Conservation (phyloP, 352 stramenopile species). For the Phytopythium cucurbitacearum region DNA sequence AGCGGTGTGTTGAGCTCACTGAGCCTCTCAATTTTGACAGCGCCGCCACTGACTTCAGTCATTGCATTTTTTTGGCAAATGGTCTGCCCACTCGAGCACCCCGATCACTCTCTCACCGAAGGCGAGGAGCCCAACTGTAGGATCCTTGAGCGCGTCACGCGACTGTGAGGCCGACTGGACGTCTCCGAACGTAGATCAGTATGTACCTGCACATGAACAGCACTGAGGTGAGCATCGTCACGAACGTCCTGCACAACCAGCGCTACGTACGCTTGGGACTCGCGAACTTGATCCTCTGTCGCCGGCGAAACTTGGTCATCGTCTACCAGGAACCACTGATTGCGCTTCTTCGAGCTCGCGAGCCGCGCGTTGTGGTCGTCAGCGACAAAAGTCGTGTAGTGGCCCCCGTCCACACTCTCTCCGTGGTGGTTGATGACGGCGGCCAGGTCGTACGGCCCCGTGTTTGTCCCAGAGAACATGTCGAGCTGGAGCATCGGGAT, state of each 20-base stretch:
- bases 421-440: slow-evolving; percentile 68
- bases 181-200: slow-evolving; percentile 17
- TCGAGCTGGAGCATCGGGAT: slow-evolving; percentile 6
- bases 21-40: no score
- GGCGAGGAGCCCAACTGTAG: no score
- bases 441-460: slow-evolving; percentile 54
- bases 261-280: slow-evolving; percentile 52
- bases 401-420: slow-evolving; percentile 56
- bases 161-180: not conserved
- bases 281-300: slow-evolving; percentile 26
- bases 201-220: slow-evolving; percentile 15
- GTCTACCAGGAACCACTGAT: slow-evolving; percentile 61
- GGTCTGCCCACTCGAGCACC: no score
- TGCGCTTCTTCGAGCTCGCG: slow-evolving; percentile 4
- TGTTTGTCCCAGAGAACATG: not conserved
- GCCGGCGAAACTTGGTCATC: slow-evolving; percentile 42
- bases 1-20: no score
- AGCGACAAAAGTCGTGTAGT: slow-evolving; percentile 62
- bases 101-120: no score
- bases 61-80: no score
- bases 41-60: no score
- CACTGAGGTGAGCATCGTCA: not conserved
- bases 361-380: slow-evolving; percentile 6
- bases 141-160: no score
- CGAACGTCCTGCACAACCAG: not conserved